phyloP scores from a whole-genome alignment of 2,329 filamentous ascomycete genomes.

The Pestalotiopsis fici region DNA sequence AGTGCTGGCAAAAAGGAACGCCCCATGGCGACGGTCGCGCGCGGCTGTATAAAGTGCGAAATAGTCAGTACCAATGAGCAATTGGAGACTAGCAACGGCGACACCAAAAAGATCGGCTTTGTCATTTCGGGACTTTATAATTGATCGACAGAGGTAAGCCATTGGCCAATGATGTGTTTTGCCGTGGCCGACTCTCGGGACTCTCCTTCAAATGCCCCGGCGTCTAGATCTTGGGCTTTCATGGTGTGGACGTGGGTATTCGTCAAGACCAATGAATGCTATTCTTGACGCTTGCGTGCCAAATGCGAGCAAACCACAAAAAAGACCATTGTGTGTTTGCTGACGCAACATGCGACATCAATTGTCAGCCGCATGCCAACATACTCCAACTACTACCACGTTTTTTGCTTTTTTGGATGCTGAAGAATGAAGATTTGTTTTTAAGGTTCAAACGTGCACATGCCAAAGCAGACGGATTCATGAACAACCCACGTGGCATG shows the following conservation, averaged over 20 bases:
- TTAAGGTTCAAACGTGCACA: background rate
- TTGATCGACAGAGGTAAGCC: constrained; percentile 25
- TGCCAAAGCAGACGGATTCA: background rate
- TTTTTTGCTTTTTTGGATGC: background rate
- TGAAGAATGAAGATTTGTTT: background rate
- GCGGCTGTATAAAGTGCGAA: background rate
- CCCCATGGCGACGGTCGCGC: background rate
- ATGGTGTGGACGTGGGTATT: background rate
- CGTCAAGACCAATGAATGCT: background rate
- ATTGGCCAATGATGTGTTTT: constrained; percentile 32
- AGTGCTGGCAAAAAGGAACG: background rate
- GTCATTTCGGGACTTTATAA: background rate
- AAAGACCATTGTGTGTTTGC: background rate
- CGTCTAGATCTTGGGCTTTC: background rate
- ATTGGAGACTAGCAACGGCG: background rate
- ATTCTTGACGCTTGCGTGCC: background rate
- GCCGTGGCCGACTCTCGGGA: constrained; percentile 23
- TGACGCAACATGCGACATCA: background rate
- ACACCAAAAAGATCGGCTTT: background rate
- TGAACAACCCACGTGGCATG: background rate
- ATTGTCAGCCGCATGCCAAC: background rate
- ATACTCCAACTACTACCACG: background rate
- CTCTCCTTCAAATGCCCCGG: constrained; percentile 14
- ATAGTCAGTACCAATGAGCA: background rate
- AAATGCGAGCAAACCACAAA: background rate